Evolutionary conservation across 805 yeast genomes (phyloP).

Genomic region (Metschnikowia reukaufii): DNA sequence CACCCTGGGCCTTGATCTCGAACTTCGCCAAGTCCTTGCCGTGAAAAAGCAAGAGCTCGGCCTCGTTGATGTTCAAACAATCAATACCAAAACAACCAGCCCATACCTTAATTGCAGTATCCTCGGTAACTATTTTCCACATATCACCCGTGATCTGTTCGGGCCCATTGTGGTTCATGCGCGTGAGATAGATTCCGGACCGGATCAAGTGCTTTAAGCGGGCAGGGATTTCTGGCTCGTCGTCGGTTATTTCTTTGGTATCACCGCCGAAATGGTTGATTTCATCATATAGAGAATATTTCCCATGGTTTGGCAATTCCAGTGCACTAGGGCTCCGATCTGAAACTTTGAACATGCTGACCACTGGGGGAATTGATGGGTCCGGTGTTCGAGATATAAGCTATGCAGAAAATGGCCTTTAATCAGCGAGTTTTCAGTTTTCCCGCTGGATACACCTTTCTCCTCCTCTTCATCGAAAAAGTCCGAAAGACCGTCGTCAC

Average conservation of each 20-base stretch:
- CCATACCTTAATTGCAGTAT: slow-evolving; percentile 53
- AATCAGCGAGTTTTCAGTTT: background rate
- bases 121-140: slow-evolving; percentile 68
- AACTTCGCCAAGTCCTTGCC: slow-evolving; percentile 35
- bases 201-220: slow-evolving; percentile 55
- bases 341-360: slow-evolving; percentile 46
- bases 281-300: slow-evolving; percentile 13
- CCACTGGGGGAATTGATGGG: slow-evolving; percentile 53
- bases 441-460: background rate
- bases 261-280: slow-evolving; percentile 9
- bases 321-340: slow-evolving; percentile 35
- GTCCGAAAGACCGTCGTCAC: slow-evolving; percentile 12
- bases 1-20: slow-evolving; percentile 28
- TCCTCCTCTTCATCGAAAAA: background rate
- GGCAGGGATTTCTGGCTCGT: slow-evolving; percentile 48
- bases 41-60: slow-evolving; percentile 43
- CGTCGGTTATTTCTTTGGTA: slow-evolving; percentile 4
- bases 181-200: slow-evolving; percentile 57
- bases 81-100: slow-evolving; percentile 52
- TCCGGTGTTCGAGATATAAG: slow-evolving; percentile 39
- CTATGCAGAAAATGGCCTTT: slow-evolving; percentile 16
- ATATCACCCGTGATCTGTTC: slow-evolving; percentile 22
- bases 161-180: slow-evolving; percentile 34
- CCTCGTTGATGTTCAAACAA: slow-evolving; percentile 52
- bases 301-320: slow-evolving; percentile 47